Percentiles rank a stretch among this genome's conserved stretches.
phyloP scores from a whole-genome alignment of 2,329 filamentous ascomycete species.

The Hirsutella minnesotensis region DNA sequence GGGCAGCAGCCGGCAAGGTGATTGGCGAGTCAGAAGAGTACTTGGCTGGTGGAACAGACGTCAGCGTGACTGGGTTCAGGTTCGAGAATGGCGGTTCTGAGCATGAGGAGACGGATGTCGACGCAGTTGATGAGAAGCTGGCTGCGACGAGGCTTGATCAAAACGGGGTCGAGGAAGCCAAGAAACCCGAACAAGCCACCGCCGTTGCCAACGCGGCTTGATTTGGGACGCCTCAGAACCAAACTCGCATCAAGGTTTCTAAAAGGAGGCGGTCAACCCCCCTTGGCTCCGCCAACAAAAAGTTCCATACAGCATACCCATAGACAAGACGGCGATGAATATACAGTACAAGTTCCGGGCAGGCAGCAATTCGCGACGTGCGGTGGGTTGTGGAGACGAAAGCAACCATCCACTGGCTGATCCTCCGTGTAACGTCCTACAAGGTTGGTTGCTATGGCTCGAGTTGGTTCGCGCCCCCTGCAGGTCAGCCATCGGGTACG shows the following conservation, averaged over 20 bases:
- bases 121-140: constrained; percentile 16
- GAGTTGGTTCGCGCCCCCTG: too few species aligned
- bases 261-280: too few species aligned
- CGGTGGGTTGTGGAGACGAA: background rate
- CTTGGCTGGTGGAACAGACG: constrained; percentile 50
- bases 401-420: too few species aligned
- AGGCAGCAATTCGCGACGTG: too few species aligned
- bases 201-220: background rate
- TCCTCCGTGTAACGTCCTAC: too few species aligned
- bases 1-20: constrained; percentile 67
- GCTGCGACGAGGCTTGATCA: constrained; percentile 3
- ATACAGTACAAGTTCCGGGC: too few species aligned
- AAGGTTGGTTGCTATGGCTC: too few species aligned
- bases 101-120: constrained; percentile 4
- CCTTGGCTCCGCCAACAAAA: too few species aligned
- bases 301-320: too few species aligned
- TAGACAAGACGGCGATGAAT: too few species aligned
- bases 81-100: constrained; percentile 7
- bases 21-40: constrained; percentile 84
- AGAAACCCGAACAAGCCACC: background rate
- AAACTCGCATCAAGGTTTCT: too few species aligned
- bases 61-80: constrained; percentile 21
- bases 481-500: too few species aligned
- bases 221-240: background rate
- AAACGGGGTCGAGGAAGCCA: background rate